Percentiles rank a stretch among this genome's conserved stretches.
phyloP scores from a whole-genome alignment of 257 asterid genomes.

The Solanum ossicruentum region DNA sequence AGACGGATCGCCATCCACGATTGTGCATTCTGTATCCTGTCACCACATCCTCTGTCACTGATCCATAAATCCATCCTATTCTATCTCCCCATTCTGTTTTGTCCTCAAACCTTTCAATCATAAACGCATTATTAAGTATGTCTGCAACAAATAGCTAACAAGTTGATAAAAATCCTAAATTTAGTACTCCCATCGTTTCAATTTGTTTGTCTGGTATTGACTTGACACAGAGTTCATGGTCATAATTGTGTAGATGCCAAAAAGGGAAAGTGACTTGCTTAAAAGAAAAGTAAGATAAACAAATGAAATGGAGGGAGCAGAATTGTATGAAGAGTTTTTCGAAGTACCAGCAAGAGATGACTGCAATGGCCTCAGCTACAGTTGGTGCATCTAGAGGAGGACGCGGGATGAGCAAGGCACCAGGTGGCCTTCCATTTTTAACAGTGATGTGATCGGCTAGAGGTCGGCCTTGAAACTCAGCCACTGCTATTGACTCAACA shows the following conservation, averaged over 20 bases:
- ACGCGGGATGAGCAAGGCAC: constrained; percentile 65
- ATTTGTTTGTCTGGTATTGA: no score
- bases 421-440: constrained; percentile 89
- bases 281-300: not conserved
- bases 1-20: constrained; percentile 94
- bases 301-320: not conserved
- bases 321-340: not conserved
- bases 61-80: constrained; percentile 94
- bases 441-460: constrained; percentile 80
- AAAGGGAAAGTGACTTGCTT: no score
- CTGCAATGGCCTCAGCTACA: constrained; percentile 96
- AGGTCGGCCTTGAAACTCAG: constrained; percentile 93
- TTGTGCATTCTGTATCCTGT: constrained; percentile 99
- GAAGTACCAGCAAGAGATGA: constrained; percentile 81
- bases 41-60: constrained; percentile 94
- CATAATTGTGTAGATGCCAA: no score
- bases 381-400: constrained; percentile 88
- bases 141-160: not conserved
- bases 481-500: constrained; percentile 66
- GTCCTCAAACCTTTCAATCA: constrained; percentile 63
- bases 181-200: not conserved
- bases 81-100: constrained; percentile 98
- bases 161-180: not conserved
- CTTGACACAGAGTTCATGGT: no score
- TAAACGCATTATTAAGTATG: not conserved